A percentile compares a stretch with the other conserved stretches of the same genome.
phyloP scores from a whole-genome alignment of 2,329 filamentous ascomycete genomes.

The Gremmenia infestans region DNA sequence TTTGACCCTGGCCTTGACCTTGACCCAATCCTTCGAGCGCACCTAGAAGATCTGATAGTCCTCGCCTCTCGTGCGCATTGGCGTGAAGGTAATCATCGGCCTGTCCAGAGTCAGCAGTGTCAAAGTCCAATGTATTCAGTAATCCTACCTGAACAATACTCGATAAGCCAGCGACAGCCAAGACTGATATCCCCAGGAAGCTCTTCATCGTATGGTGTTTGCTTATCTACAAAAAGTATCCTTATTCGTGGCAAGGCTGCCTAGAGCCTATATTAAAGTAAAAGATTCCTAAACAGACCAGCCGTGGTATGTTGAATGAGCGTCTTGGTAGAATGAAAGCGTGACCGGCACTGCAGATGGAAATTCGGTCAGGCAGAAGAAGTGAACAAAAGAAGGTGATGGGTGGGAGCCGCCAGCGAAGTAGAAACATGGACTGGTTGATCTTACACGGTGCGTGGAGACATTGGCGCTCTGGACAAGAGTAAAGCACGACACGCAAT shows the following conservation, averaged over 20 bases:
- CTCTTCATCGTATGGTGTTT: conserved; percentile 20
- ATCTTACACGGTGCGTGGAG: conserved; percentile 21
- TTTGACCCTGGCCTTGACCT: neutral
- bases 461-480: conserved; percentile 22
- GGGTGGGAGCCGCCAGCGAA: conserved; percentile 8
- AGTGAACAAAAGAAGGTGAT: conserved; percentile 12
- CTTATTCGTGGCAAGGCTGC: neutral
- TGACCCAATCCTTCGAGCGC: conserved; percentile 14
- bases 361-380: conserved; percentile 14
- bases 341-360: conserved; percentile 29
- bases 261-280: conserved; percentile 13
- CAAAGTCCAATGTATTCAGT: neutral
- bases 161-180: conserved; percentile 18
- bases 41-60: conserved; percentile 20
- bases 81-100: conserved; percentile 8
- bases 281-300: conserved; percentile 24
- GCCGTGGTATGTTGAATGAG: conserved; percentile 25
- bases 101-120: conserved; percentile 10
- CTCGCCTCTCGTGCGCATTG: conserved; percentile 9
- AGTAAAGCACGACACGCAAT: conserved; percentile 19
- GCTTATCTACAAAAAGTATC: conserved; percentile 1
- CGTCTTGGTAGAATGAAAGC: conserved; percentile 19
- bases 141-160: conserved; percentile 21
- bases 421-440: conserved; percentile 21
- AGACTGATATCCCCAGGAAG: conserved; percentile 16